Conservation (phyloP, 257 asterid species). For the Solanum commersonii region DNA sequence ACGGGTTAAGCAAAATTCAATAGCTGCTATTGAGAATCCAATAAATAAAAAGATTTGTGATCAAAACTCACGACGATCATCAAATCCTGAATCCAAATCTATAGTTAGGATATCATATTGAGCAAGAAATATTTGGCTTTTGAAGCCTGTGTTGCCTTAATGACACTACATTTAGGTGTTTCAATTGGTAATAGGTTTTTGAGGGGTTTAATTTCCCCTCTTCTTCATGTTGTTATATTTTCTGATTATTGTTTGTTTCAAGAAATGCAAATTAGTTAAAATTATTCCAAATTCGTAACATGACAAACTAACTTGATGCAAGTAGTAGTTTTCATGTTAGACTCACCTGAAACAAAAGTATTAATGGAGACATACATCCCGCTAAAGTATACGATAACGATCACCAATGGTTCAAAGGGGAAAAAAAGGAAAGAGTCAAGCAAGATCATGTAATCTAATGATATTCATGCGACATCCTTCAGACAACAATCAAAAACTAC, state of each 20-base stretch:
- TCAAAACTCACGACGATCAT: neutral
- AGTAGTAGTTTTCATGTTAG: neutral
- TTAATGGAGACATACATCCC: neutral
- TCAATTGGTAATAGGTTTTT: neutral
- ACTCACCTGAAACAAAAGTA: neutral
- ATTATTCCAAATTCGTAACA: neutral
- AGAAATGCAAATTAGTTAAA: neutral
- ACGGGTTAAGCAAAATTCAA: neutral
- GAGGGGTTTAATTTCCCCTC: neutral
- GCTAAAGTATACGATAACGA: neutral
- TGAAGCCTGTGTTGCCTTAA: neutral
- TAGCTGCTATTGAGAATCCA: neutral
- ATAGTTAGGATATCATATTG: neutral
- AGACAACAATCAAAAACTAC: neutral
- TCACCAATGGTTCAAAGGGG: neutral
- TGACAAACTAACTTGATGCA: neutral
- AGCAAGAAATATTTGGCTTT: neutral
- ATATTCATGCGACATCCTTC: neutral
- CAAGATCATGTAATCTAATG: neutral
- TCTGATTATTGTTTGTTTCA: neutral
- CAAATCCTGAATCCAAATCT: neutral
- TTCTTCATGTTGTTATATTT: neutral
- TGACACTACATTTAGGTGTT: neutral
- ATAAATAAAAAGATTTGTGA: neutral
- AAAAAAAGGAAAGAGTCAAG: neutral